Percentiles rank a stretch among this genome's conserved stretches.
These are phyloP conservation scores for Nyctanthes arbortristis DNA, from an alignment of 257 asterid species.

Conservation along the genomic window DNA sequence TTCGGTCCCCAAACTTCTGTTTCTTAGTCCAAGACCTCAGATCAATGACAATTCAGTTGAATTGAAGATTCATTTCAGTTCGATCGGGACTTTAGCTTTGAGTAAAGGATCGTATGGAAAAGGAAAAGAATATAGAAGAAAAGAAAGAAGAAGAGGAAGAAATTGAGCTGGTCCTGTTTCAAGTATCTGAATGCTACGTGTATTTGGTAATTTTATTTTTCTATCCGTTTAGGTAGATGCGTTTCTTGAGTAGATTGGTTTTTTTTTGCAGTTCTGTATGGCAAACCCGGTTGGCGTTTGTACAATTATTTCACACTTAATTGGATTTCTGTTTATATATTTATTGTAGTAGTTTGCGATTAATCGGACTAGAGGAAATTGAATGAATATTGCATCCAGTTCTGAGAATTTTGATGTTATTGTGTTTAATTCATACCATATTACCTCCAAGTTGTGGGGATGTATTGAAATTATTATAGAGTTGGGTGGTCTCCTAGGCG, in stretches of 20 bases:
- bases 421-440: not conserved
- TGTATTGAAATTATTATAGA: not conserved
- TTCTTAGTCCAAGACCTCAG: not conserved
- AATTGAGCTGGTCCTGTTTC: slow-evolving; percentile 68
- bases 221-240: not conserved
- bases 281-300: not conserved
- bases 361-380: not conserved
- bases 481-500: not conserved
- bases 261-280: slow-evolving; percentile 1
- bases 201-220: slow-evolving; percentile 60
- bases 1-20: not conserved
- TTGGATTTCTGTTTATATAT: slow-evolving; percentile 2
- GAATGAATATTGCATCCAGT: not conserved
- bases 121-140: slow-evolving; percentile 42
- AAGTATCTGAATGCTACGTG: slow-evolving; percentile 87
- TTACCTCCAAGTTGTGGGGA: not conserved
- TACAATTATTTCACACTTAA: not conserved
- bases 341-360: not conserved
- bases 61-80: slow-evolving; percentile 22
- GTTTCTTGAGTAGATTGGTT: not conserved
- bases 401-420: not conserved
- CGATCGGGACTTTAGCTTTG: slow-evolving; percentile 9
- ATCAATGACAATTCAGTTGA: not conserved
- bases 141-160: slow-evolving; percentile 54
- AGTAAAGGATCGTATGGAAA: slow-evolving; percentile 47